phyloP scores from a whole-genome alignment of 441 rosid genomes.

The Bocquillonia castaneifolia region DNA sequence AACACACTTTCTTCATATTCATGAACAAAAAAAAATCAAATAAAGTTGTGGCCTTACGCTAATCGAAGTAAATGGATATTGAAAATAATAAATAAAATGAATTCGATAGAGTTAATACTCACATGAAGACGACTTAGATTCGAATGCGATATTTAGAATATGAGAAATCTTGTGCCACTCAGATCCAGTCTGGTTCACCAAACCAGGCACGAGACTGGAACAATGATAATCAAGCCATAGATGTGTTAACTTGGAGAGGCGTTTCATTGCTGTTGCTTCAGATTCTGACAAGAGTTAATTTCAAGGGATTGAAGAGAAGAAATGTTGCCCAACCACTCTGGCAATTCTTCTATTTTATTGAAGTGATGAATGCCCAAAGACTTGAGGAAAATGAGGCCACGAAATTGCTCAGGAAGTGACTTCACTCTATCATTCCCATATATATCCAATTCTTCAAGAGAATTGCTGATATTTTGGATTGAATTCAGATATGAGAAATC shows the following conservation, averaged over 20 bases:
- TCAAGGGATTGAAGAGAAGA: slow-evolving; percentile 23
- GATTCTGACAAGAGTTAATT: not conserved
- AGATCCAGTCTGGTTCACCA: slow-evolving; percentile 3
- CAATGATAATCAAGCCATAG: not conserved
- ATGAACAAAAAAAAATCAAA: too few relatives aligned
- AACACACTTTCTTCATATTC: too few relatives aligned
- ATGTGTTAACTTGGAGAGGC: slow-evolving; percentile 19
- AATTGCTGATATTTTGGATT: slow-evolving; percentile 14
- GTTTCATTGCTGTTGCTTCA: slow-evolving; percentile 18
- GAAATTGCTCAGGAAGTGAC: slow-evolving; percentile 27
- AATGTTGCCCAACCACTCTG: slow-evolving; percentile 26
- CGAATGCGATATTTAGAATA: slow-evolving; percentile 3
- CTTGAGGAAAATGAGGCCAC: slow-evolving; percentile 21
- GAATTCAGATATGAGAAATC: slow-evolving; percentile 23
- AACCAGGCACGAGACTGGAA: not conserved
- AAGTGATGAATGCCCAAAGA: slow-evolving; percentile 8
- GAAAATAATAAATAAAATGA: too few relatives aligned
- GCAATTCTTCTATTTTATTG: slow-evolving; percentile 19
- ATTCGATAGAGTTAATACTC: too few relatives aligned
- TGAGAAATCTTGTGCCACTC: slow-evolving; percentile 29
- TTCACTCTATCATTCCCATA: not conserved
- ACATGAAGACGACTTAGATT: too few relatives aligned
- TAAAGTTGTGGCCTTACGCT: too few relatives aligned
- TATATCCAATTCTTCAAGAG: slow-evolving; percentile 15
- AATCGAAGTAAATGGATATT: too few relatives aligned